Base-by-base conservation (phyloP, 2,329 filamentous ascomycete genomes). In the Pyricularia pennisetigena region DNA sequence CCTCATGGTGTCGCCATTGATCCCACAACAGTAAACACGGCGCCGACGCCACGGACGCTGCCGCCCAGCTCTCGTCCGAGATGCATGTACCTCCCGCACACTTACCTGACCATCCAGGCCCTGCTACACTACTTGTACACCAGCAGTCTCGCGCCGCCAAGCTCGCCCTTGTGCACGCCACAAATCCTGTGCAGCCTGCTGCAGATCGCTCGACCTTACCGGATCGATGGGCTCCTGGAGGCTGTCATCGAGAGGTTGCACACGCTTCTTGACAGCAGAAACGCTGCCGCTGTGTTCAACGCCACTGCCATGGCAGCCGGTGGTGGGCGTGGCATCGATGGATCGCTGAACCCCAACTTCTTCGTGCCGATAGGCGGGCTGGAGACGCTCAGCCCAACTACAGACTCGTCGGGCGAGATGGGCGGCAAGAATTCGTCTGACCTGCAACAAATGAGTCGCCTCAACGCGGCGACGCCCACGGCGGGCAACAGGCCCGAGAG, bases 241-340 rank as follows among this genome's bases (percentile, higher is more conserved):
- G 93, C 93, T 0, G 92, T 96, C 1, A 92, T 98, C 10, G 93
- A 98, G 78, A 88, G 94, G 8, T 83, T 99, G 0, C 95, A 99
- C 74, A 86, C 91, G 32, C 86, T 96, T 0, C 86, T 99, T 4
- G 95, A 99, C 76, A 95, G 92, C 65, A 87, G 94, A 64, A 99
- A 98, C 72, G 94, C 95, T 0, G 95, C 95, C 0, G 95, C 95
- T 6, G 94, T 99, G 0, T 99, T 99, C 82, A 99, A 99, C 72
- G 95, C 95, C 0, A 95, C 94, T 0, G 95, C 95, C 67, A 98
- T 98, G 95, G 95, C 94, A 0, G 95, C 95, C 1, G 95, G 95
- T 12, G 94, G 95, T 29, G 95, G 95, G 0, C 88, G 93, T 65
- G 91, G 92, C 65, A 92, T 94, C 30, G 89, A 90, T 67, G 92